phyloP scores from a whole-genome alignment of 805 yeast species.

The Zygotorulaspora sp. region DNA sequence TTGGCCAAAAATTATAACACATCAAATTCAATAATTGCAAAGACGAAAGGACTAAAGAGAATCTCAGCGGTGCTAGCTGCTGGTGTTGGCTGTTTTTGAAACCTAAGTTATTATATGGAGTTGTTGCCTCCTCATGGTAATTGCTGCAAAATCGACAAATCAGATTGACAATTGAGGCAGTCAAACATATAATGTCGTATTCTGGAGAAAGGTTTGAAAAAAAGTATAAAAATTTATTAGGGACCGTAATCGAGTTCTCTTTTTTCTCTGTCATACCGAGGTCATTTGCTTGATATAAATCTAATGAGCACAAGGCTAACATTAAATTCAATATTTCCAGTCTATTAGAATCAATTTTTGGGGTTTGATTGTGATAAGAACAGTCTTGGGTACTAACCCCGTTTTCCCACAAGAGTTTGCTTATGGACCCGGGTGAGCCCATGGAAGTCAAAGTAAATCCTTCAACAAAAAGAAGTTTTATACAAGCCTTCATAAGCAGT shows the following conservation, averaged over 20 bases:
- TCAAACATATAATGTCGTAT: constrained; percentile 44
- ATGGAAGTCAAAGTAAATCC: constrained; percentile 26
- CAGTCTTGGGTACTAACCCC: constrained; percentile 55
- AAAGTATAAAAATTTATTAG: constrained; percentile 58
- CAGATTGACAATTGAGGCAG: constrained; percentile 68
- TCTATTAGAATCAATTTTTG: constrained; percentile 56
- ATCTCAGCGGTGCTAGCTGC: constrained; percentile 32
- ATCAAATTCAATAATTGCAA: constrained; percentile 59
- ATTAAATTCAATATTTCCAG: constrained; percentile 62
- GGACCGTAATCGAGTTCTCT: neutral
- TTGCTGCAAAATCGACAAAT: constrained; percentile 48
- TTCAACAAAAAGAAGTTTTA: constrained; percentile 28
- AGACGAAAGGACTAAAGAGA: constrained; percentile 48
- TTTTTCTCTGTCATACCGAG: constrained; percentile 40
- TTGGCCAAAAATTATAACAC: constrained; percentile 17
- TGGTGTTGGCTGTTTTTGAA: constrained; percentile 21
- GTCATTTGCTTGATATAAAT: constrained; percentile 48
- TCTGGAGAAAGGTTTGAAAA: constrained; percentile 49
- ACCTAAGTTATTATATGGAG: constrained; percentile 16
- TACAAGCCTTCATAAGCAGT: constrained; percentile 22
- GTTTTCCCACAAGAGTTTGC: constrained; percentile 65
- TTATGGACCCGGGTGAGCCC: constrained; percentile 25
- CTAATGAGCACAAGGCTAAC: constrained; percentile 54
- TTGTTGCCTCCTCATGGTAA: constrained; percentile 31
- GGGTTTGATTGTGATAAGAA: constrained; percentile 33